Evolutionary conservation across 2,329 filamentous ascomycete species (phyloP), one percentile per base, ranked within the genome.

Genomic region (Cytospora chrysosperma): DNA sequence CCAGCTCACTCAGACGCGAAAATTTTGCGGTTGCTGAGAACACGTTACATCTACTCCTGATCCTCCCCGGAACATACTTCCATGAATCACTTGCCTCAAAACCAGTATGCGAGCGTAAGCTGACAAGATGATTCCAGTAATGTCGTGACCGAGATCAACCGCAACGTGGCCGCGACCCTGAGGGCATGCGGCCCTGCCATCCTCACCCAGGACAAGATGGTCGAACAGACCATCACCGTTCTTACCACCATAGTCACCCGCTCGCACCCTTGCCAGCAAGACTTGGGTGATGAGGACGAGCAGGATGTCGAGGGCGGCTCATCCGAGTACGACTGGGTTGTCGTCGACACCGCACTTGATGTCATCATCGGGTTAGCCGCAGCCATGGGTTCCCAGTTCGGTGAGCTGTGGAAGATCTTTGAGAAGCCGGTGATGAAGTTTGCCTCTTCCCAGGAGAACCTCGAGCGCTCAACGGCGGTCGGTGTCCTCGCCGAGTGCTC

Each of bases 1-100:
- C 93, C 93, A 97, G 93, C 93, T 97, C 94, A 97, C 93, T 97
- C 92, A 91, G 90, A 98, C 89, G 88, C 91, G 85, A 81, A n/a
- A 32, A 34, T 30, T 80, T 79, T 87, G 90, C 87, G 87, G 80
- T 88, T 96, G 92, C 90, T 92, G 92, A 88, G 88, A 95, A 96
- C 79, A 82, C 92, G 89, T 86, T 82, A 78, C 81, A 77, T 81
- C 81, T 77, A 77, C 75, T 78, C 77, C 78, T 82, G 78, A 79
- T 52, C 24, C 66, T 59, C 32, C 24, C 19, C 47, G 43, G 34
- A 50, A 17, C 17, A 37, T n/a, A 72, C 72, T 72, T 68, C 74
- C 76, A 73, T 51, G 26, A 60, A 61, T 68, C 47, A 37, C 66
- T 49, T 62, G 65, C 58, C 53, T 55, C 54, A 59, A 34, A 32